These are phyloP conservation scores for Pythium grandisporangium DNA, from an alignment of 352 stramenopile species.

Conservation along the genomic window DNA sequence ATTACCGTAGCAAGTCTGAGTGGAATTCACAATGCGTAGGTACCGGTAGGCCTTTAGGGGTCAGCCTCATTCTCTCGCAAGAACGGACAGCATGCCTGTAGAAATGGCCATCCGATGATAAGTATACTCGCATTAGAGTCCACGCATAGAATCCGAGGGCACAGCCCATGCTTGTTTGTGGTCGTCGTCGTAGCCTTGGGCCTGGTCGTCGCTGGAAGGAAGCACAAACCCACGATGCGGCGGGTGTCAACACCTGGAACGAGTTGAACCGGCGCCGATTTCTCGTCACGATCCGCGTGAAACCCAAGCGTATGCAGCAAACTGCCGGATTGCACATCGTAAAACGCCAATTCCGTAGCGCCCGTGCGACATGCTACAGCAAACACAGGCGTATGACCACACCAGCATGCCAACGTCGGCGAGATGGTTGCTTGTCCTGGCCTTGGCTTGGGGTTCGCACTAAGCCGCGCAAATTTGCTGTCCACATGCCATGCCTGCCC, in stretches of 20 bases:
- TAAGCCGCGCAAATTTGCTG: constrained; percentile 18
- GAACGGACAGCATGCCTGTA: constrained; percentile 13
- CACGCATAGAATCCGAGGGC: constrained; percentile 24
- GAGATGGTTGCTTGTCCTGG: constrained; percentile 12
- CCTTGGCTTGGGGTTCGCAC: constrained; percentile 30
- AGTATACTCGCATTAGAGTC: constrained; percentile 26
- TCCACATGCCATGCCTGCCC: constrained; percentile 14
- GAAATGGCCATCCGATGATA: constrained; percentile 37
- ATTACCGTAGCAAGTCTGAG: no score
- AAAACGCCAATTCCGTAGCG: constrained; percentile 30
- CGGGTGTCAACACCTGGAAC: constrained; percentile 3
- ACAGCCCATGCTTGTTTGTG: background rate
- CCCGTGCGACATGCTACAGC: constrained; percentile 26
- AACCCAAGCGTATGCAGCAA: constrained; percentile 39
- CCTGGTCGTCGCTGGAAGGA: no score
- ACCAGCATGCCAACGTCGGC: constrained; percentile 48
- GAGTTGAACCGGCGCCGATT: background rate
- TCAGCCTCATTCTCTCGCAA: no score
- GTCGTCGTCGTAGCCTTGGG: no score
- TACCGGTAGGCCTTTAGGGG: no score
- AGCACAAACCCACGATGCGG: no score
- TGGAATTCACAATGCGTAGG: no score
- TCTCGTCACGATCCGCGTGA: background rate
- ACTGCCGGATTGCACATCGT: constrained; percentile 26
- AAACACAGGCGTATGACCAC: constrained; percentile 22